These are phyloP conservation scores for Candolleomyces efflorescens DNA, from an alignment of 768 basidiomycete species.

Conservation along the genomic window DNA sequence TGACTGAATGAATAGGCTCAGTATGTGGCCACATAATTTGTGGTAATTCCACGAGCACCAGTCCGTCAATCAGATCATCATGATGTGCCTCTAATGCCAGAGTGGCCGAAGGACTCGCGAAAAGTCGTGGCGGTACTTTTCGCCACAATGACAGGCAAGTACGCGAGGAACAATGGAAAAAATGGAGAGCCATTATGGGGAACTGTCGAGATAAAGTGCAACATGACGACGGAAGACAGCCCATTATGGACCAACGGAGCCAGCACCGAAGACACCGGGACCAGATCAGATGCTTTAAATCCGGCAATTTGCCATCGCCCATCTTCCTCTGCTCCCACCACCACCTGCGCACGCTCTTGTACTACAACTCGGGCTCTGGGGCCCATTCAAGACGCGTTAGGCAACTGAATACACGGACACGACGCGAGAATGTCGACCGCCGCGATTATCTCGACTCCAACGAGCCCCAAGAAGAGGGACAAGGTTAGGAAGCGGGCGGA, in stretches of 20 bases:
- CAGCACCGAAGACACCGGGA: not conserved
- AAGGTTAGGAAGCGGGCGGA: constrained; percentile 6
- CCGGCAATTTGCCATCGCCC: constrained; percentile 7
- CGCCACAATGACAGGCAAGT: too few relatives aligned
- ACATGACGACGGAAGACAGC: not conserved
- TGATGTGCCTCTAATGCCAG: not conserved
- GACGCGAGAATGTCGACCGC: not conserved
- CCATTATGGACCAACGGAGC: not conserved
- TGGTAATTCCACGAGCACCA: too few relatives aligned
- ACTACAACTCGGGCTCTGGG: not conserved
- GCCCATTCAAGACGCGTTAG: not conserved
- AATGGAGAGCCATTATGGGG: not conserved
- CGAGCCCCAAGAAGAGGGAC: not conserved
- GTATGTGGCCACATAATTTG: too few relatives aligned
- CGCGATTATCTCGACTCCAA: not conserved
- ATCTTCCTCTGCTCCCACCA: constrained; percentile 3
- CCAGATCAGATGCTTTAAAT: constrained; percentile 3
- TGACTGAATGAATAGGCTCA: too few relatives aligned
- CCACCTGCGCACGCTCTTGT: not conserved
- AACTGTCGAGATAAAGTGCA: not conserved
- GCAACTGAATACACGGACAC: not conserved
- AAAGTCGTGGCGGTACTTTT: not conserved
- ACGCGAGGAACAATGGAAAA: too few relatives aligned
- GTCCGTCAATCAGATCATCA: not conserved
- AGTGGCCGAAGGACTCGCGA: not conserved